phyloP scores from a whole-genome alignment of 805 yeast species.

The Grigorovia transvaalensis region DNA sequence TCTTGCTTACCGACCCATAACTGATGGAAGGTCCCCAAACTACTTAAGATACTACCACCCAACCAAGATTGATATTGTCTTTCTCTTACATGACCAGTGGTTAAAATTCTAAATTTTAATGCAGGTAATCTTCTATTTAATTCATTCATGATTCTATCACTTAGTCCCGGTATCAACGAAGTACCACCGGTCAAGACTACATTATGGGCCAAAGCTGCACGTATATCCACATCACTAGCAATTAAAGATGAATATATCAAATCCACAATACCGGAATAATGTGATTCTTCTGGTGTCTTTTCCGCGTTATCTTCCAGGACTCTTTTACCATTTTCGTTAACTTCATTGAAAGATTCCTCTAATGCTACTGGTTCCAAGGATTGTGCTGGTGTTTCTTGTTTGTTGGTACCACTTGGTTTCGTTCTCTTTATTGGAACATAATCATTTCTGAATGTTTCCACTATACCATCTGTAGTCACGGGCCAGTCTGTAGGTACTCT shows the following conservation, averaged over 20 bases:
- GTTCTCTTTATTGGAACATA: slow-evolving; percentile 65
- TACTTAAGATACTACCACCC: slow-evolving; percentile 81
- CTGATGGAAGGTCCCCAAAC: slow-evolving; percentile 90
- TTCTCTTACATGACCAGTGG: slow-evolving; percentile 69
- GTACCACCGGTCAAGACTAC: slow-evolving; percentile 80
- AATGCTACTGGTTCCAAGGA: slow-evolving; percentile 13
- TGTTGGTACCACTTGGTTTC: slow-evolving; percentile 20
- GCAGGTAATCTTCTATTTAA: slow-evolving; percentile 67
- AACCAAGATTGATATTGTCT: slow-evolving; percentile 80
- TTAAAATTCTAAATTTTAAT: slow-evolving; percentile 70
- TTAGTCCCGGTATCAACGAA: slow-evolving; percentile 70
- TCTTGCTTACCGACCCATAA: slow-evolving; percentile 86
- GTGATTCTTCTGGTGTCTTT: slow-evolving; percentile 1
- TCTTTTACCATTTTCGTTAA: slow-evolving; percentile 24
- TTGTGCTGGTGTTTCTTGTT: slow-evolving; percentile 25
- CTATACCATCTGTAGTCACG: slow-evolving; percentile 43
- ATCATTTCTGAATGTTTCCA: slow-evolving; percentile 45
- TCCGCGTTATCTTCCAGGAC: slow-evolving; percentile 16
- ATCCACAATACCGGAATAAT: slow-evolving; percentile 43
- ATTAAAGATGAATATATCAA: slow-evolving; percentile 46
- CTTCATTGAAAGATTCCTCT: slow-evolving; percentile 9
- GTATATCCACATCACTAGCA: slow-evolving; percentile 64
- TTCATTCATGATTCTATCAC: slow-evolving; percentile 66
- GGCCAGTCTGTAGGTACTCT: slow-evolving; percentile 28
- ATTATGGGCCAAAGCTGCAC: slow-evolving; percentile 81